Evolutionary conservation across 202 grass and related monocot species (phyloP).

Genomic region (Digitaria exilis): DNA sequence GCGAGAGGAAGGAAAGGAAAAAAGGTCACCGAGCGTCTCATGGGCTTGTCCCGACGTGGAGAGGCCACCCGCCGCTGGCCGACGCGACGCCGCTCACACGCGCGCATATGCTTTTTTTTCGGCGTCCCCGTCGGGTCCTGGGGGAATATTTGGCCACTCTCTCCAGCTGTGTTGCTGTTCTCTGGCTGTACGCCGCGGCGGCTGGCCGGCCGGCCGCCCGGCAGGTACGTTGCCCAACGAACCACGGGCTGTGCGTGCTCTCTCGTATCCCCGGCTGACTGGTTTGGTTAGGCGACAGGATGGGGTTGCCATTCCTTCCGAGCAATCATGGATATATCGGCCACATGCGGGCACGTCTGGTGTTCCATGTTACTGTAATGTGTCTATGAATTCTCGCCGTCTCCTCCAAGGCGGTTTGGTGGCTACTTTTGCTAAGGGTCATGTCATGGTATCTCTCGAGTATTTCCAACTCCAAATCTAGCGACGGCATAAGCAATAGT

Average conservation of each 20-base stretch:
- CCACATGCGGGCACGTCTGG: not conserved
- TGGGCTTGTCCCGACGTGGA: slow-evolving; percentile 42
- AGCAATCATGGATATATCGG: not conserved
- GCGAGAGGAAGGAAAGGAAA: no score
- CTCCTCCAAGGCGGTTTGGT: not conserved
- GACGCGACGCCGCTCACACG: not conserved
- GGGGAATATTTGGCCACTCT: slow-evolving; percentile 9
- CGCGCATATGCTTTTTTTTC: not conserved
- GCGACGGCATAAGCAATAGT: no score
- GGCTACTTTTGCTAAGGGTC: not conserved
- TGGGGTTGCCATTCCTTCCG: not conserved
- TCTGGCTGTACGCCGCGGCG: not conserved
- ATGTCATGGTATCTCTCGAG: no score
- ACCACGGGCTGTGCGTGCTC: no score
- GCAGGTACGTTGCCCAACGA: not conserved
- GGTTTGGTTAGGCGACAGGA: not conserved
- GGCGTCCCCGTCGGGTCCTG: not conserved
- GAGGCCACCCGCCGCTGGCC: slow-evolving; percentile 35
- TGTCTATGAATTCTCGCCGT: no score
- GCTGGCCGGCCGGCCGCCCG: not conserved
- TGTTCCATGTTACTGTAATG: not conserved
- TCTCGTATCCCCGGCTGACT: not conserved
- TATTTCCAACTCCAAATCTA: not conserved
- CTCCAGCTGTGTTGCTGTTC: not conserved
- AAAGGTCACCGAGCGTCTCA: slow-evolving; percentile 37